These are phyloP conservation scores for Populus hybrid DNA, from an alignment of 441 rosid species.

Conservation along the genomic window DNA sequence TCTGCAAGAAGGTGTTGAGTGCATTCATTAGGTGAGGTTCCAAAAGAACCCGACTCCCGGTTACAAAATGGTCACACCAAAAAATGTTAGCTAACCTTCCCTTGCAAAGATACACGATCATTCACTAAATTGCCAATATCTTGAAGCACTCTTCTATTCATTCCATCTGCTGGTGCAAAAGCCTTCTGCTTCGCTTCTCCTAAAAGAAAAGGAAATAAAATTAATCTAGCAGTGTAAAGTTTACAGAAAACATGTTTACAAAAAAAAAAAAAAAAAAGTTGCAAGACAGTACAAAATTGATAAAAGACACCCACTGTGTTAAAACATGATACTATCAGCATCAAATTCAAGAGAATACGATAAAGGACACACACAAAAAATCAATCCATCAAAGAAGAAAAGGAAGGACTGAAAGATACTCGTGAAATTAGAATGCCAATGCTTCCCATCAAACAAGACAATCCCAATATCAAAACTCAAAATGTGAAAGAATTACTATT, in stretches of 20 bases:
- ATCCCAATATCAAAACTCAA: too few relatives aligned
- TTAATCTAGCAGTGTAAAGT: not conserved
- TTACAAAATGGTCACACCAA: not conserved
- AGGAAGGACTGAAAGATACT: too few relatives aligned
- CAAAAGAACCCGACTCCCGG: not conserved
- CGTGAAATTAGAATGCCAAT: too few relatives aligned
- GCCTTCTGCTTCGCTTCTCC: slow-evolving; percentile 48
- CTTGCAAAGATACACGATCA: slow-evolving; percentile 39
- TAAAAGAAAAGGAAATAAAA: not conserved
- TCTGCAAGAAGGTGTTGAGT: slow-evolving; percentile 18
- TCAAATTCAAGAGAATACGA: too few relatives aligned
- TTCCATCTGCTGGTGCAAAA: slow-evolving; percentile 40
- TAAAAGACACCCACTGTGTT: not conserved
- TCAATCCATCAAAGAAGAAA: too few relatives aligned
- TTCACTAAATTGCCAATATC: slow-evolving; percentile 78
- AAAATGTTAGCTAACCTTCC: slow-evolving; percentile 31
- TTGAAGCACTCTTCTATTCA: slow-evolving; percentile 47
- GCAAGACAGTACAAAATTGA: not conserved
- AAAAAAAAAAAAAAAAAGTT: too few relatives aligned
- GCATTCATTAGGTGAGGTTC: not conserved
- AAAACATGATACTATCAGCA: too few relatives aligned
- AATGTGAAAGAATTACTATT: too few relatives aligned
- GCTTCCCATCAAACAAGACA: too few relatives aligned
- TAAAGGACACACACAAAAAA: too few relatives aligned
- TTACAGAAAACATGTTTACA: not conserved